Evolutionary conservation across 139 green algal genomes (phyloP), one percentile per base, ranked within the genome.

Genomic region (Chlorokybus atmophyticus): DNA sequence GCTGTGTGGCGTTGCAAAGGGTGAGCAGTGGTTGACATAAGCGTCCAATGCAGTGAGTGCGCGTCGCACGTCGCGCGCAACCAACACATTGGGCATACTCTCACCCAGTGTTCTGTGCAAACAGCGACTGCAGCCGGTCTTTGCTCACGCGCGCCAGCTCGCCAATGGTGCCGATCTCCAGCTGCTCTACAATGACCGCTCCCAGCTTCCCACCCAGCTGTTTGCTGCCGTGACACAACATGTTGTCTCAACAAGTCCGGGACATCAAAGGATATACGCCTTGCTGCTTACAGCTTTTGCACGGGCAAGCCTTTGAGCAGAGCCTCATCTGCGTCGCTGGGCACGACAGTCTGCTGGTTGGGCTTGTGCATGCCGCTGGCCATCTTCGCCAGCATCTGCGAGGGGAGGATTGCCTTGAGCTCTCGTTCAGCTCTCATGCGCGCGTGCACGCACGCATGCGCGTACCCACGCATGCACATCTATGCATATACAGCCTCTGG

Each of bases 351-450:
- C 68, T 90, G 79, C 64, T 88, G 79, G 0, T 54, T 53, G 5
- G 85, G 85, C 69, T 94, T 94, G 74, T 94, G 75, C 69, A 94
- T 60, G 71, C 83, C 52, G 70, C 66, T 66, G 47, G 73, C 74
- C 40, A 94, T 70, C 71, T 94, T 94, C 24, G 81, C 82, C 64
- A 94, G 56, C 35, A 94, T 71, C 73, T 62, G 55, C 55, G 6
- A 52, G 14, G 19, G 17, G 14, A 55, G 19, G 19, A 19, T 19
- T 19, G n/a, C n/a, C n/a, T n/a, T n/a, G n/a, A n/a, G n/a, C n/a
- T n/a, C n/a, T n/a, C n/a, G n/a, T n/a, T n/a, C n/a, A n/a, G n/a
- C 19, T n/a, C 39, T 47, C 19, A 47, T 47, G 19, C 19, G n/a
- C 17, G 19, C 19, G 19, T 32, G n/a, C n/a, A 19, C 19, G n/a